These are phyloP conservation scores for Mariannaea sp. DNA, from an alignment of 2,329 filamentous ascomycete species.

Conservation along the genomic window DNA sequence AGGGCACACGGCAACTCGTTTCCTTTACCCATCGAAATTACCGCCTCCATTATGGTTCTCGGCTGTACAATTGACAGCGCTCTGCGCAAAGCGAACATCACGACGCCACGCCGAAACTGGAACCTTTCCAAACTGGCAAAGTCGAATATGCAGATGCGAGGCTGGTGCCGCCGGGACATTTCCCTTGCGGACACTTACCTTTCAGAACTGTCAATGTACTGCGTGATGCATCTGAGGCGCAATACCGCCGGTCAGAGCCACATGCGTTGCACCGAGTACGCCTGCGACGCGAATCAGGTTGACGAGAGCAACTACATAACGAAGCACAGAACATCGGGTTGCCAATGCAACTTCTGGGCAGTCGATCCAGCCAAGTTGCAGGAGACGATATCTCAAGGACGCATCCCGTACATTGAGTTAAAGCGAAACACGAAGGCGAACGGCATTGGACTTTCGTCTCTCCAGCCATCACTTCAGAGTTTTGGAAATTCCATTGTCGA, in stretches of 20 bases:
- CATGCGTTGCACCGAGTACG: background rate
- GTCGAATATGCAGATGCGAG: background rate
- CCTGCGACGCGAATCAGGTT: background rate
- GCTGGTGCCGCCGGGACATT: background rate
- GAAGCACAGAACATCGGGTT: background rate
- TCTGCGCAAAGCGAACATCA: background rate
- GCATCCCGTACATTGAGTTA: conserved; percentile 1
- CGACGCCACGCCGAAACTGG: background rate
- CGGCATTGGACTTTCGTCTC: background rate
- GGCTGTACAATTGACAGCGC: background rate
- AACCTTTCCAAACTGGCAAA: background rate
- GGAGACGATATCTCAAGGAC: background rate
- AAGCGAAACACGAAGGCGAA: background rate
- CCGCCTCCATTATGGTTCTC: background rate
- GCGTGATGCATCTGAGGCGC: background rate
- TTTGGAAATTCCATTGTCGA: background rate
- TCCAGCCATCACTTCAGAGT: background rate
- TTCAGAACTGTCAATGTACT: background rate
- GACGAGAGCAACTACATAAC: background rate
- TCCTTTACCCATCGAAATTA: background rate
- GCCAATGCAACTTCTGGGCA: background rate
- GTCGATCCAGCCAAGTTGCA: background rate
- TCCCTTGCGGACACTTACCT: background rate
- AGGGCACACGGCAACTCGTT: background rate
- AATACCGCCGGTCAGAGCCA: background rate